These are phyloP conservation scores for Pseudogymnoascus sp. DNA, from an alignment of 2,329 filamentous ascomycete genomes.

Conservation along the genomic window DNA sequence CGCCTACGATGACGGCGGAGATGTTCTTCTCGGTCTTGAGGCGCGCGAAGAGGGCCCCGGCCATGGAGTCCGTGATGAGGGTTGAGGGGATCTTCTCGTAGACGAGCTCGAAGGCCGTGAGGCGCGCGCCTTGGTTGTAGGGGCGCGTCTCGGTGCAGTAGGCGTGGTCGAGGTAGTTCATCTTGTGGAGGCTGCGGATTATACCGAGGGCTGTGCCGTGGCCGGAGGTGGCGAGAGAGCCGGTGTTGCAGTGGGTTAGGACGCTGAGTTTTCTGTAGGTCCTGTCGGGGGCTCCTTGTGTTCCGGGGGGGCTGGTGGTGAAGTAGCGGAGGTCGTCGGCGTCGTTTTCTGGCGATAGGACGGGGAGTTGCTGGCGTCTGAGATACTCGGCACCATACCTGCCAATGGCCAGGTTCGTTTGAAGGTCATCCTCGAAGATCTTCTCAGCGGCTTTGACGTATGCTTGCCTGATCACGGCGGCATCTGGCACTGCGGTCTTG, in stretches of 20 bases:
- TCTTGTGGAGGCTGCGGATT: conserved; percentile 69
- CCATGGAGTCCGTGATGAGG: conserved; percentile 95
- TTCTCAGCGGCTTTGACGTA: conserved; percentile 76
- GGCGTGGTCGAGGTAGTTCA: conserved; percentile 63
- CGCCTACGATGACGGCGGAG: conserved; percentile 83
- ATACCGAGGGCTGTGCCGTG: conserved; percentile 94
- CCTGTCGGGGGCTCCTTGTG: conserved; percentile 35
- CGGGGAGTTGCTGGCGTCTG: conserved; percentile 26
- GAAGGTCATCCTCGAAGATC: conserved; percentile 79
- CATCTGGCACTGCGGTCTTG: conserved; percentile 31
- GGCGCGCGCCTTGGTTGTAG: conserved; percentile 92
- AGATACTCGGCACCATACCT: conserved; percentile 80
- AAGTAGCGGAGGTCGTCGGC: conserved; percentile 24
- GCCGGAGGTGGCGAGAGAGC: conserved; percentile 92
- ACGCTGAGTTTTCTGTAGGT: conserved; percentile 60
- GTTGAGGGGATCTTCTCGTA: conserved; percentile 88
- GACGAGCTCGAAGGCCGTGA: conserved; percentile 95
- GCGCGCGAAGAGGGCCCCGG: conserved; percentile 67
- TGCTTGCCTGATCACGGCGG: conserved; percentile 51
- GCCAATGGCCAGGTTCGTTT: conserved; percentile 82
- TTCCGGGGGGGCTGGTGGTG: conserved; percentile 31
- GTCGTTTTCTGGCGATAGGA: conserved; percentile 17
- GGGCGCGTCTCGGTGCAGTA: conserved; percentile 96
- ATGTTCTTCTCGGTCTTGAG: conserved; percentile 59
- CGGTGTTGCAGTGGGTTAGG: conserved; percentile 96